Evolutionary conservation across 1,139 yeast species (phyloP).

Genomic region (Yamadazyma epiphylla): DNA sequence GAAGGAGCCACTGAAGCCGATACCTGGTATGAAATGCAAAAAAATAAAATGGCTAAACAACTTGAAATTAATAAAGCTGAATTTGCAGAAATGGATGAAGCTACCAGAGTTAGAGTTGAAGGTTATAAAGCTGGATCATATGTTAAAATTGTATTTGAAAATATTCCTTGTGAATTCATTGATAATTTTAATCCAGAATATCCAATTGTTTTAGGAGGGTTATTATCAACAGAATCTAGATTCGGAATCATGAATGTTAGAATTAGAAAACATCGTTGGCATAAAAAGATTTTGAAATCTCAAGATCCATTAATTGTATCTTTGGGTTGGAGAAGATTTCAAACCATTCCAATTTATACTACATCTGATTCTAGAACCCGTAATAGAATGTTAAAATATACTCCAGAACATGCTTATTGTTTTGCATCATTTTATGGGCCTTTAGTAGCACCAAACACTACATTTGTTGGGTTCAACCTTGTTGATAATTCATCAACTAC

Average conservation of each 20-base stretch:
- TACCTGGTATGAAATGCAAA: slow-evolving; percentile 97
- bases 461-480: slow-evolving; percentile 91
- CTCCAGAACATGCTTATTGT: slow-evolving; percentile 98
- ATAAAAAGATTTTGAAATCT: slow-evolving; percentile 88
- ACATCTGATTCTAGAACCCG: slow-evolving; percentile 97
- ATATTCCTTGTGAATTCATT: slow-evolving; percentile 85
- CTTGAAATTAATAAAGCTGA: slow-evolving; percentile 87
- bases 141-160: slow-evolving; percentile 81
- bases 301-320: slow-evolving; percentile 94
- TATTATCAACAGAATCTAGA: slow-evolving; percentile 84
- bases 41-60: slow-evolving; percentile 95
- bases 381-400: slow-evolving; percentile 95
- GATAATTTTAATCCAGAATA: slow-evolving; percentile 80
- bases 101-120: slow-evolving; percentile 75
- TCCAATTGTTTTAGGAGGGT: slow-evolving; percentile 89
- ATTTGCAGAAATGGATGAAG: slow-evolving; percentile 68
- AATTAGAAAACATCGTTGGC: slow-evolving; percentile 98
- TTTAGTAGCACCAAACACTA: slow-evolving; percentile 93
- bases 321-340: slow-evolving; percentile 98
- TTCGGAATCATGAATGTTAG: slow-evolving; percentile 92
- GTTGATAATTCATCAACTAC: slow-evolving; percentile 82
- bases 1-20: slow-evolving; percentile 77
- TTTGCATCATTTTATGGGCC: slow-evolving; percentile 97
- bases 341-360: slow-evolving; percentile 91
- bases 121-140: slow-evolving; percentile 94